Conservation (phyloP, 2,329 filamentous ascomycete genomes). For the Penicillium sp. region DNA sequence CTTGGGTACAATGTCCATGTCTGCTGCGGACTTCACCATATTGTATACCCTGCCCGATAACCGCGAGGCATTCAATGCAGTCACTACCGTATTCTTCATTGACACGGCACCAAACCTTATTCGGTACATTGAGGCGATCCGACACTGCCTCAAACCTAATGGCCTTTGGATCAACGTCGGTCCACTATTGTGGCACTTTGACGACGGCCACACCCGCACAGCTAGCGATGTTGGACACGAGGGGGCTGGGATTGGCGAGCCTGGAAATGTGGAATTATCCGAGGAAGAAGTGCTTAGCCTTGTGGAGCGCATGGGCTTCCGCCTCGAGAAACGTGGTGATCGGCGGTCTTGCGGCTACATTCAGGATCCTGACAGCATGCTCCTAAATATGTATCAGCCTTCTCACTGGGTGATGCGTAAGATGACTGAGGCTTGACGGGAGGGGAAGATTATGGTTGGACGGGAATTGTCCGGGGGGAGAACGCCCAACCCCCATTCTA, state of each 20-base stretch:
- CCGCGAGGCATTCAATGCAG: slow-evolving; percentile 66
- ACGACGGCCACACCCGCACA: slow-evolving; percentile 52
- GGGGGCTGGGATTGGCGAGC: slow-evolving; percentile 69
- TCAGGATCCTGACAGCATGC: slow-evolving; percentile 77
- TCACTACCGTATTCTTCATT: slow-evolving; percentile 90
- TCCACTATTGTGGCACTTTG: slow-evolving; percentile 92
- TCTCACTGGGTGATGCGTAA: slow-evolving; percentile 86
- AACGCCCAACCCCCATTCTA: not conserved
- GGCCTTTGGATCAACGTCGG: slow-evolving; percentile 88
- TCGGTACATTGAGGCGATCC: slow-evolving; percentile 80
- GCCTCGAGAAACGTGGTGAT: slow-evolving; percentile 61
- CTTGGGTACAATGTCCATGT: slow-evolving; percentile 80
- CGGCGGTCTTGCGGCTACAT: slow-evolving; percentile 69
- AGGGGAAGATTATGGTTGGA: not conserved
- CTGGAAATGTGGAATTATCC: slow-evolving; percentile 83
- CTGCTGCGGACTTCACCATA: slow-evolving; percentile 87
- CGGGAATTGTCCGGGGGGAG: not conserved
- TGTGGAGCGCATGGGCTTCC: slow-evolving; percentile 71
- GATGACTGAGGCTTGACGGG: slow-evolving; percentile 15
- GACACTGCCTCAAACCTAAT: slow-evolving; percentile 68
- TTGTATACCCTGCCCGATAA: slow-evolving; percentile 67
- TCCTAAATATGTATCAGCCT: slow-evolving; percentile 75
- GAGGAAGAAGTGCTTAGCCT: slow-evolving; percentile 82
- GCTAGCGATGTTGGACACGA: slow-evolving; percentile 23
- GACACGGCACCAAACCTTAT: slow-evolving; percentile 94